These are phyloP conservation scores for Lactuca sativa DNA, from an alignment of 129 eudicot genomes.

Conservation along the genomic window DNA sequence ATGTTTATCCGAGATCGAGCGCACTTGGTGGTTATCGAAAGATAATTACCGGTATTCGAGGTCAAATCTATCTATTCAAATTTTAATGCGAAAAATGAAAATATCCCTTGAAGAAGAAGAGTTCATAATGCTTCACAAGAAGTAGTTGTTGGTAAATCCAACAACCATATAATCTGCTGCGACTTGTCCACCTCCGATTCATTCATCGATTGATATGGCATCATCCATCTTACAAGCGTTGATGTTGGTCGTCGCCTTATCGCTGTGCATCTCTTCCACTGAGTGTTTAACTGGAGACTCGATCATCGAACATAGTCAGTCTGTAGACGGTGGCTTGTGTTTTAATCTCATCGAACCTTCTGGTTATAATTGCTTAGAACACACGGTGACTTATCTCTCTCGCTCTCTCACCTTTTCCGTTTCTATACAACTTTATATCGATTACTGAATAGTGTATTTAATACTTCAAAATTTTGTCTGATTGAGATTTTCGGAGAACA, in stretches of 20 bases:
- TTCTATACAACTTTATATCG: neutral
- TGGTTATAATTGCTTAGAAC: conserved; percentile 84
- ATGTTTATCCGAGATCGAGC: neutral
- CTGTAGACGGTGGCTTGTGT: conserved; percentile 59
- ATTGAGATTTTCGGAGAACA: conserved; percentile 11
- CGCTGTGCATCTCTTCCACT: conserved; percentile 28
- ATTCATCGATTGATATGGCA: conserved; percentile 13
- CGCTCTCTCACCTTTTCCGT: neutral
- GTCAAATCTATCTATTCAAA: neutral
- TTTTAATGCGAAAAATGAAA: neutral
- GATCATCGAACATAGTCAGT: conserved; percentile 35
- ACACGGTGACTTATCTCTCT: conserved; percentile 48
- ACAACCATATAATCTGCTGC: conserved; percentile 24
- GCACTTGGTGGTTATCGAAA: neutral
- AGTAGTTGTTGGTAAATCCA: conserved; percentile 22
- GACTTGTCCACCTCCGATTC: neutral
- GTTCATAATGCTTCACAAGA: neutral
- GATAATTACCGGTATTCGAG: neutral
- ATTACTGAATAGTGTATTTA: neutral
- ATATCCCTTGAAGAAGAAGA: neutral
- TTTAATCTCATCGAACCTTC: conserved; percentile 59
- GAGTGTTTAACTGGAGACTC: conserved; percentile 25
- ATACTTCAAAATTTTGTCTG: neutral
- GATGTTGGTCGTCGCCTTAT: conserved; percentile 21
- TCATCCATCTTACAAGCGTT: conserved; percentile 20